phyloP scores from a whole-genome alignment of 768 basidiomycete genomes.

The Clavaria fumosa region DNA sequence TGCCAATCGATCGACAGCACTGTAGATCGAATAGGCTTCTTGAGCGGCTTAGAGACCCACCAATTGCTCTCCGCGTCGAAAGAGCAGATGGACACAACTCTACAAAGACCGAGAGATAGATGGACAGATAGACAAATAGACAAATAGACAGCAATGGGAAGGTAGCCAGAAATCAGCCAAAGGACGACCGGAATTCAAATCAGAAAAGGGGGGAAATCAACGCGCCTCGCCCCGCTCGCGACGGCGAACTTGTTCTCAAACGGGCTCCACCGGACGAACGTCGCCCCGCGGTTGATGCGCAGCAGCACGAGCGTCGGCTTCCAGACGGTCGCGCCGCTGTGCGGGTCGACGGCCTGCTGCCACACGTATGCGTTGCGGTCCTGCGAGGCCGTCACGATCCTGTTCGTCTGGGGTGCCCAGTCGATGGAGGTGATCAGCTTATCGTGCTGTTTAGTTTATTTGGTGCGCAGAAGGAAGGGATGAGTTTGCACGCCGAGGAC shows the following conservation, averaged over 20 bases:
- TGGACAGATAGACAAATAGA: no score
- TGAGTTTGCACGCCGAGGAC: background rate
- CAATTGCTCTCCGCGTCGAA: conserved; percentile 97
- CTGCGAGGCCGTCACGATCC: conserved; percentile 97
- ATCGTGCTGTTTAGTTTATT: conserved; percentile 65
- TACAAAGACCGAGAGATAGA: conserved; percentile 14
- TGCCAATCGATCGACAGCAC: conserved; percentile 96
- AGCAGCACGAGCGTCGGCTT: conserved; percentile 94
- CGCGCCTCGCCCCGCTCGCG: conserved; percentile 84
- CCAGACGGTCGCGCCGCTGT: conserved; percentile 64
- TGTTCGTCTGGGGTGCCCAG: conserved; percentile 94
- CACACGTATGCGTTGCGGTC: conserved; percentile 99
- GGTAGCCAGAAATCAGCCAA: no score
- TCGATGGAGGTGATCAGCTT: conserved; percentile 96
- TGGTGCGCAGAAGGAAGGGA: no score
- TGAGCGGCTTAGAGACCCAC: conserved; percentile 96
- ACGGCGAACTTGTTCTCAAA: conserved; percentile 98
- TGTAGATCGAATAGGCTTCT: conserved; percentile 94
- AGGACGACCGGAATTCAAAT: no score
- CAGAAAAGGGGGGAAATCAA: no score
- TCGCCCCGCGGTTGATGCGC: conserved; percentile 91
- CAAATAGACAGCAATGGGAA: no score
- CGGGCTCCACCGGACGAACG: conserved; percentile 91
- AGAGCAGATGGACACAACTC: conserved; percentile 90
- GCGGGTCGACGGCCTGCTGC: conserved; percentile 64